Percentiles rank a stretch among this genome's conserved stretches.
These are phyloP conservation scores for Neckera pumila DNA, from an alignment of 225 moss, liverwort and hornwort genomes.

Conservation along the genomic window DNA sequence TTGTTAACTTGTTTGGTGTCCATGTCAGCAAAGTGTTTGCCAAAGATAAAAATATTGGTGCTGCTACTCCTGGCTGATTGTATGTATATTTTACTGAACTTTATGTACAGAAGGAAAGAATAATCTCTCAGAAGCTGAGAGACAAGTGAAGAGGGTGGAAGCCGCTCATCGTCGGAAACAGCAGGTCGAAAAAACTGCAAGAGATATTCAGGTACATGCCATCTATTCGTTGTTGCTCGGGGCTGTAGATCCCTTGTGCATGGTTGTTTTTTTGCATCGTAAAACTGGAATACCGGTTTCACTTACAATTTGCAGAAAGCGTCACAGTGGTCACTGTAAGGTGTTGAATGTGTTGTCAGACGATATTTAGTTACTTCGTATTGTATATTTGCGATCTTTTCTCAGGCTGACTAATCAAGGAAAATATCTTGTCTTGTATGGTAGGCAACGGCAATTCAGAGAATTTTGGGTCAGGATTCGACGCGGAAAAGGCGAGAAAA, in stretches of 20 bases:
- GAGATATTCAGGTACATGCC: constrained; percentile 64
- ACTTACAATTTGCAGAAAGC: background rate
- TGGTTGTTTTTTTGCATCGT: background rate
- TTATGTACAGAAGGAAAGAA: constrained; percentile 42
- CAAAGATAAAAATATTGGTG: background rate
- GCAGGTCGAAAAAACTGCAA: constrained; percentile 85
- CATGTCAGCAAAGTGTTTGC: background rate
- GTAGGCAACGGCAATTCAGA: constrained; percentile 91
- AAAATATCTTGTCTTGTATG: background rate
- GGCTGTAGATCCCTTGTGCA: background rate
- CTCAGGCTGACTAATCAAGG: background rate
- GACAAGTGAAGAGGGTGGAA: constrained; percentile 86
- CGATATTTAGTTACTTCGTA: background rate
- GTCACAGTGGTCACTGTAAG: background rate
- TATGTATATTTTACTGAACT: background rate
- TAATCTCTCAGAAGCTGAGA: constrained; percentile 76
- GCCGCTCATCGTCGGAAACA: constrained; percentile 89
- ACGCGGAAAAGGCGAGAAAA: constrained; percentile 94
- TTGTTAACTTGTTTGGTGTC: background rate
- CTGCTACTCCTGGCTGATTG: background rate
- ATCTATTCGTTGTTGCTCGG: background rate
- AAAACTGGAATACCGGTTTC: background rate
- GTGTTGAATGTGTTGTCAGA: background rate
- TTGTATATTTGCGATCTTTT: background rate
- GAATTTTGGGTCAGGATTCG: constrained; percentile 89